Evolutionary conservation across 306 rosid genomes (phyloP), one percentile per base, ranked within the genome.

Genomic region (Malus sieversii): DNA sequence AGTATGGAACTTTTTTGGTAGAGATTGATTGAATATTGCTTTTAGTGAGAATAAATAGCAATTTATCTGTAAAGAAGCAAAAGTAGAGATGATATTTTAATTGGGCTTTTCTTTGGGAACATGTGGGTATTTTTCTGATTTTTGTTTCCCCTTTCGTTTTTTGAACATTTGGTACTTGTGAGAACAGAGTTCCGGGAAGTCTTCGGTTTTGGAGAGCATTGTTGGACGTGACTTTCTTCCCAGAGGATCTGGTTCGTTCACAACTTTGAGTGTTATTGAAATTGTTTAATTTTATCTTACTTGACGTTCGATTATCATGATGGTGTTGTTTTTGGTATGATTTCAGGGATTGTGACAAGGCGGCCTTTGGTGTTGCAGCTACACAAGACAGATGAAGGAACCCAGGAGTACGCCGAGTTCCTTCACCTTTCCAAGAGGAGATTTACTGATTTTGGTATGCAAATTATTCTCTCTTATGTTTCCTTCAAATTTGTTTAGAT

Each of bases 161-260:
- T 64, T 64, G 40, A 64, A 64, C 14, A 29, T 71, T 69, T 81
- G 59, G 40, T 51, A 22, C 18, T 1, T 14, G 62, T 67, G 82
- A 33, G 45, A 78, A 52, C 92, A 95, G 98, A 95, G 98, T 87
- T 95, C 98, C 0, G 98, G 98, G 10, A 95, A 95, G 82, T 95
- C 98, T 82, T 95, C 98, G 32, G 98, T 95, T 68, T 66, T 95
- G 80, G 97, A 95, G 83, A 95, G 98, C 74, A 87, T 92, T 73
- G 98, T 95, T 33, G 98, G 98, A 35, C 97, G 98, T 70, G 98
- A 95, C 80, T 95, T 95, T 82, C 93, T 95, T 53, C 98, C 98
- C 3, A 85, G 98, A 82, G 98, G 98, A 82, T 95, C 98, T 77
- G 98, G 98, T 95, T 70, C 4, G 68, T 10, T 74, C 13, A 19